Conservation (phyloP, 805 yeast genomes). For the Metschnikowia vanudenii region DNA sequence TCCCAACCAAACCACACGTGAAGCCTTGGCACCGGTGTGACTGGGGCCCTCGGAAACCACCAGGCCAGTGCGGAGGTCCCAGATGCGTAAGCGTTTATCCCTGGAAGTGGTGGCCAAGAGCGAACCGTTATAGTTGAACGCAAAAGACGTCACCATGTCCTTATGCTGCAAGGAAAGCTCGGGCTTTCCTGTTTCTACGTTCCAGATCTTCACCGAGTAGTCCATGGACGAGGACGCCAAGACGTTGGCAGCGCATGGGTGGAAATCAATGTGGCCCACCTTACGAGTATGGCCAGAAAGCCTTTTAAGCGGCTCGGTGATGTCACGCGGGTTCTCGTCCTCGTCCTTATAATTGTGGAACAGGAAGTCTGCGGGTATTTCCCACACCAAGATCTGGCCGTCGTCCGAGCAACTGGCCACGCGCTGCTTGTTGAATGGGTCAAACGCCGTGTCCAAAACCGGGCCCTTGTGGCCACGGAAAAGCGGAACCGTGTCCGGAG, state of each 20-base stretch:
- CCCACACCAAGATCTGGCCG: conserved; percentile 75
- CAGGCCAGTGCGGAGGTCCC: conserved; percentile 82
- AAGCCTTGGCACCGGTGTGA: conserved; percentile 89
- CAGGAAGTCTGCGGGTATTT: conserved; percentile 78
- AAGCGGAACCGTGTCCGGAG: conserved; percentile 89
- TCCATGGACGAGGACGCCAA: conserved; percentile 90
- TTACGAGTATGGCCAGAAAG: conserved; percentile 88
- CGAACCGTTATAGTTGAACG: conserved; percentile 88
- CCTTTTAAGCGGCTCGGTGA: conserved; percentile 61
- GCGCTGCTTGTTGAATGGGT: conserved; percentile 79
- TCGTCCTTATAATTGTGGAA: conserved; percentile 57
- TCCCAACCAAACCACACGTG: conserved; percentile 90
- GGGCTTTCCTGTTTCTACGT: conserved; percentile 70
- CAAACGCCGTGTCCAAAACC: conserved; percentile 92
- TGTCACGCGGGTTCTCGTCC: conserved; percentile 60
- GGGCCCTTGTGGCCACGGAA: conserved; percentile 96
- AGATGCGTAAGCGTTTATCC: conserved; percentile 84
- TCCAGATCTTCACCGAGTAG: conserved; percentile 89
- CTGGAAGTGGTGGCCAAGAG: conserved; percentile 84
- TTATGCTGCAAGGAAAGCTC: conserved; percentile 76
- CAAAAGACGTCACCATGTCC: conserved; percentile 89
- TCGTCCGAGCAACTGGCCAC: conserved; percentile 30
- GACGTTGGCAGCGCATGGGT: conserved; percentile 83
- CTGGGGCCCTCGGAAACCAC: conserved; percentile 82
- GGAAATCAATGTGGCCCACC: conserved; percentile 88